These are phyloP conservation scores for Schizochytrium sp. DNA, from an alignment of 108 stramenopile genomes.

Conservation along the genomic window DNA sequence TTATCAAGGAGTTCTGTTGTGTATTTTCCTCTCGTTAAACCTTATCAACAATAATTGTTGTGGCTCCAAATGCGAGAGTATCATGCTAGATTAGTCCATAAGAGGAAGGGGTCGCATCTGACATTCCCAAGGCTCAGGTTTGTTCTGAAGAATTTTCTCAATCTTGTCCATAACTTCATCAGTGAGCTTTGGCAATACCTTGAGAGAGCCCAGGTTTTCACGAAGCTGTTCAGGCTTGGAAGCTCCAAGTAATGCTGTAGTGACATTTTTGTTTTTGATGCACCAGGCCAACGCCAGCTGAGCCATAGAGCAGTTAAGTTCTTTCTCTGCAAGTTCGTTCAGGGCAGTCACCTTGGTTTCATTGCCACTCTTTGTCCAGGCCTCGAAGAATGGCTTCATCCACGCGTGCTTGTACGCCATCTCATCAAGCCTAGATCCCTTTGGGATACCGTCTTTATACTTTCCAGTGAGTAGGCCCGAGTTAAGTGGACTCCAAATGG, in stretches of 20 bases:
- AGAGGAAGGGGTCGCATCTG: no score
- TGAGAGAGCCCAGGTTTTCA: conserved; percentile 67
- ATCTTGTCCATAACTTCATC: conserved; percentile 69
- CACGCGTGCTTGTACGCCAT: conserved; percentile 63
- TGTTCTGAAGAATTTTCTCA: conserved; percentile 67
- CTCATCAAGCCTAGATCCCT: conserved; percentile 65
- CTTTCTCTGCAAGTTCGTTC: conserved; percentile 64
- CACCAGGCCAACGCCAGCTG: conserved; percentile 70
- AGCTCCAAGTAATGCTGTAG: conserved; percentile 66
- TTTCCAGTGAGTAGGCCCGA: conserved; percentile 70
- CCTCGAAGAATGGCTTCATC: conserved; percentile 52
- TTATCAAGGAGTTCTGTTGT: no score
- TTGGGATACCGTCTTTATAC: conserved; percentile 69
- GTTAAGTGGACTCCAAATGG: conserved; percentile 69
- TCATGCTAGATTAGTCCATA: no score
- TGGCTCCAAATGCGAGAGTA: no score
- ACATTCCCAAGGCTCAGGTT: conserved; percentile 40
- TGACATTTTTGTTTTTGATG: conserved; percentile 64
- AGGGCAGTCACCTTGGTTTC: conserved; percentile 66
- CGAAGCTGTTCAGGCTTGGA: conserved; percentile 67
- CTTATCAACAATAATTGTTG: no score
- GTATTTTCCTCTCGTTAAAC: no score
- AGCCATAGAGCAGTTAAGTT: conserved; percentile 63
- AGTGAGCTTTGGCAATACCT: conserved; percentile 64
- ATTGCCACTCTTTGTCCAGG: conserved; percentile 67